These are phyloP conservation scores for Tylopilus plumbeoviolaceoides DNA, from an alignment of 768 basidiomycete species.

Conservation along the genomic window DNA sequence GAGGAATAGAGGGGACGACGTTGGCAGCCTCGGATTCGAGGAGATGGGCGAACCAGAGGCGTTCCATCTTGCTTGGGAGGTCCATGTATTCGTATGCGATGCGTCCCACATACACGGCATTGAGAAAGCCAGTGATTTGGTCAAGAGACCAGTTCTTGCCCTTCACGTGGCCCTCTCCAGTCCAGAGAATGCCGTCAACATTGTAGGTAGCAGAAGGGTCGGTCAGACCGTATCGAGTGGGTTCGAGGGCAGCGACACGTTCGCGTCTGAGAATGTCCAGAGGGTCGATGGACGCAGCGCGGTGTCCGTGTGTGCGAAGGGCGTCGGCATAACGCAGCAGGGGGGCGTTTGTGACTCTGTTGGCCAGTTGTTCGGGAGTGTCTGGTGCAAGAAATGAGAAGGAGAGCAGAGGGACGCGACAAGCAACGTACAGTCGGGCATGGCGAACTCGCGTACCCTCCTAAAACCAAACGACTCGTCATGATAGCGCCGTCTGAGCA, in stretches of 20 bases:
- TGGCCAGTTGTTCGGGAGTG: constrained; percentile 58
- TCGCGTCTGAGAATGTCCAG: constrained; percentile 84
- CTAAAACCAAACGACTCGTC: constrained; percentile 80
- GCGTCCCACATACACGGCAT: constrained; percentile 71
- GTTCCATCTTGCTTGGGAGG: constrained; percentile 78
- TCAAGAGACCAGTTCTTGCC: constrained; percentile 60
- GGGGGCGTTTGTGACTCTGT: constrained; percentile 68
- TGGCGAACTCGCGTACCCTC: constrained; percentile 53
- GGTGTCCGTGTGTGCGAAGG: constrained; percentile 79
- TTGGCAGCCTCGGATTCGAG: constrained; percentile 53
- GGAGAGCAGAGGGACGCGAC: neutral
- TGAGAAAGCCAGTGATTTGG: constrained; percentile 67
- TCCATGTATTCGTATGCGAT: constrained; percentile 96
- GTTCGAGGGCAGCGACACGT: constrained; percentile 71
- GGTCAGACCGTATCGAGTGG: constrained; percentile 68
- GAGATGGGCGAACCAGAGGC: constrained; percentile 84
- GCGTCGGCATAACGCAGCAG: constrained; percentile 87
- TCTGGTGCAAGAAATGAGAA: constrained; percentile 37
- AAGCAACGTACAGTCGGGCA: constrained; percentile 65
- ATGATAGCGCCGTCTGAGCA: constrained; percentile 48
- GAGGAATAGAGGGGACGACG: constrained; percentile 28
- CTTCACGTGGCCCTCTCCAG: constrained; percentile 25
- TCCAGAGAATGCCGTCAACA: constrained; percentile 82
- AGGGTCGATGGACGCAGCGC: constrained; percentile 84
- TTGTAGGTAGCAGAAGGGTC: constrained; percentile 55